Conservation (phyloP, 2,329 filamentous ascomycete genomes). For the Ceratocystis papillata region DNA sequence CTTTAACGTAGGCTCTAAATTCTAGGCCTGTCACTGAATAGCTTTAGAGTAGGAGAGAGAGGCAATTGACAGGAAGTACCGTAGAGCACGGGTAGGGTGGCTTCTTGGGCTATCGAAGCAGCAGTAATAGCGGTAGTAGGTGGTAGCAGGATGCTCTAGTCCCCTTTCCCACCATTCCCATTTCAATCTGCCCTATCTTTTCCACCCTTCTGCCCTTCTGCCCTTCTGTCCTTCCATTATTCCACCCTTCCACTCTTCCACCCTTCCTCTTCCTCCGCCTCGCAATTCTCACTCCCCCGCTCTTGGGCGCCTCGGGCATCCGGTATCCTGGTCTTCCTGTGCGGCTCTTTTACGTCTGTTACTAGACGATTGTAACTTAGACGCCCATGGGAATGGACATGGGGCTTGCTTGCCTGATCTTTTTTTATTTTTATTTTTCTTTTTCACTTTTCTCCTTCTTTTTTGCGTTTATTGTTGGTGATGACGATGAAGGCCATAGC, state of each 20-base stretch:
- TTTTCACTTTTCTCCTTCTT: background rate
- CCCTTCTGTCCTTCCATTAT: background rate
- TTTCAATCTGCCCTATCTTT: too few species aligned
- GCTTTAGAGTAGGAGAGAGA: too few species aligned
- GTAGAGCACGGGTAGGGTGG: too few species aligned
- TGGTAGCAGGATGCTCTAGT: too few species aligned
- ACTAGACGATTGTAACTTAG: background rate
- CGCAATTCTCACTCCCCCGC: slow-evolving; percentile 2
- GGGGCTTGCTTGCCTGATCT: background rate
- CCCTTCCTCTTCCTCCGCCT: background rate
- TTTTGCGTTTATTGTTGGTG: slow-evolving; percentile 11
- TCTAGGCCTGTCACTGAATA: too few species aligned
- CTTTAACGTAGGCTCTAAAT: too few species aligned
- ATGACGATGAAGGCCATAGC: slow-evolving; percentile 12
- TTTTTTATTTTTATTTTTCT: background rate
- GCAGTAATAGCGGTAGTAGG: too few species aligned
- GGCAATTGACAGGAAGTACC: too few species aligned
- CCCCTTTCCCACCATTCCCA: too few species aligned
- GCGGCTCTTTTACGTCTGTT: slow-evolving; percentile 1
- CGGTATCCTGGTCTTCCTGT: background rate
- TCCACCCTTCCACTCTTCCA: background rate
- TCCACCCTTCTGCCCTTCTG: background rate
- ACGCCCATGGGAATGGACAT: background rate
- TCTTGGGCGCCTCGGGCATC: background rate
- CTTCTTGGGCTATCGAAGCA: too few species aligned